phyloP scores from a whole-genome alignment of 345 rosid genomes.

The Iberis pinnata region DNA sequence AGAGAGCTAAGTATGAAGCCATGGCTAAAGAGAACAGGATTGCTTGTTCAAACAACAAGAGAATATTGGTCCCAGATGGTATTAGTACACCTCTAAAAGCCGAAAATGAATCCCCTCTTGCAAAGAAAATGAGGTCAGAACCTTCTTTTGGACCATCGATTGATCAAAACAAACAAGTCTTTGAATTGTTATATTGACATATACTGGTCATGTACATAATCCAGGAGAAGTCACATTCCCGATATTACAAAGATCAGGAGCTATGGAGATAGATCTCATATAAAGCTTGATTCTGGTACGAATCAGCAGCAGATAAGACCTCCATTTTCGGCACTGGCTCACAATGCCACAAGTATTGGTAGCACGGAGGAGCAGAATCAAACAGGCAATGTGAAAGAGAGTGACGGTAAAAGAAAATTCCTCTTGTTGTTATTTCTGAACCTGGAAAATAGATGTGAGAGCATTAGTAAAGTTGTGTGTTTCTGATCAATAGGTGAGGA shows the following conservation, averaged over 20 bases:
- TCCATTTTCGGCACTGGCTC: slow-evolving; percentile 61
- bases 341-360: slow-evolving; percentile 38
- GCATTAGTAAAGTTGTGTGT: no score
- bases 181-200: slow-evolving; percentile 11
- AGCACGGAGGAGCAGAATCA: slow-evolving; percentile 32
- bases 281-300: slow-evolving; percentile 28
- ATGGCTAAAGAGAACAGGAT: slow-evolving; percentile 64
- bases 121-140: slow-evolving; percentile 54
- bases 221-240: slow-evolving; percentile 67
- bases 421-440: no score
- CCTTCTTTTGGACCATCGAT: not conserved
- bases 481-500: no score
- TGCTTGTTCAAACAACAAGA: slow-evolving; percentile 53
- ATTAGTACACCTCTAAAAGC: slow-evolving; percentile 33
- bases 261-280: slow-evolving; percentile 49
- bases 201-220: not conserved
- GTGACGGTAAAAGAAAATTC: slow-evolving; percentile 31
- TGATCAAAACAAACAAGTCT: not conserved
- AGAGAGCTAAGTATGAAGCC: slow-evolving; percentile 90
- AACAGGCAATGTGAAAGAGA: slow-evolving; percentile 35
- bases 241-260: slow-evolving; percentile 36
- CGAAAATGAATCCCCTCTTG: slow-evolving; percentile 36
- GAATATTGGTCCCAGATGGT: slow-evolving; percentile 44
- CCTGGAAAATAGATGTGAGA: no score
- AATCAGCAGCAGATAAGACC: slow-evolving; percentile 46